A percentile compares a stretch with the other conserved stretches of the same genome.
phyloP scores from a whole-genome alignment of 2,329 filamentous ascomycete species.

The Botrytis sinoallii region DNA sequence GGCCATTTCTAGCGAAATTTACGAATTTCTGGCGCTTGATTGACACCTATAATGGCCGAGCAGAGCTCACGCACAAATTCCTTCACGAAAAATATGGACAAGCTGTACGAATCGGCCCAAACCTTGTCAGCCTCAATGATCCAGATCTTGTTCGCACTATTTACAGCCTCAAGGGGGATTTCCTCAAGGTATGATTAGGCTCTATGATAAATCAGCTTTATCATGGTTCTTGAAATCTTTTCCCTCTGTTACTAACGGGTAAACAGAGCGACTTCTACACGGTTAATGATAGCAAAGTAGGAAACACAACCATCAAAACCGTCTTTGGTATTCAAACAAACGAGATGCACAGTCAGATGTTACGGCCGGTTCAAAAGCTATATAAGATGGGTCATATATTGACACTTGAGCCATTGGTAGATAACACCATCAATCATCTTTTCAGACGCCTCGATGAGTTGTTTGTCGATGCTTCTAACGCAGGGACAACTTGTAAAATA shows the following conservation, averaged over 20 bases:
- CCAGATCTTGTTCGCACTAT: conserved; percentile 24
- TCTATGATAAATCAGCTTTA: neutral
- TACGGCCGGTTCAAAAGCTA: conserved; percentile 33
- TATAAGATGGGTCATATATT: conserved; percentile 30
- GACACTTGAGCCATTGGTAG: conserved; percentile 34
- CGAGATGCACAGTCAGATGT: conserved; percentile 21
- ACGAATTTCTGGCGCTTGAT: conserved; percentile 33
- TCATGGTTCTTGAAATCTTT: no score
- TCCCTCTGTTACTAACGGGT: neutral
- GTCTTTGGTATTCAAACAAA: conserved; percentile 30
- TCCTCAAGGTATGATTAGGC: conserved; percentile 24
- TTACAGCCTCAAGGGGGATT: conserved; percentile 25
- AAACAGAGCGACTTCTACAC: conserved; percentile 28
- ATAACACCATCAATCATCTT: conserved; percentile 37
- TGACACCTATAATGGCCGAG: conserved; percentile 24
- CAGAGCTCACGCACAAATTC: conserved; percentile 22
- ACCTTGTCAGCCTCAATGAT: conserved; percentile 32
- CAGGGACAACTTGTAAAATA: conserved; percentile 36
- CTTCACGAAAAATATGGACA: conserved; percentile 30
- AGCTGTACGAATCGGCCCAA: conserved; percentile 32
- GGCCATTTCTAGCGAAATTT: conserved; percentile 33
- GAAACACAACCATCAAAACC: conserved; percentile 24
- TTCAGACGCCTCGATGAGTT: conserved; percentile 37
- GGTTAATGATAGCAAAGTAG: conserved; percentile 28
- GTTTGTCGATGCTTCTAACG: conserved; percentile 34